A percentile compares a stretch with the other conserved stretches of the same genome.
These are phyloP conservation scores for Artomyces pyxidatus DNA, from an alignment of 768 basidiomycete species.

Conservation along the genomic window DNA sequence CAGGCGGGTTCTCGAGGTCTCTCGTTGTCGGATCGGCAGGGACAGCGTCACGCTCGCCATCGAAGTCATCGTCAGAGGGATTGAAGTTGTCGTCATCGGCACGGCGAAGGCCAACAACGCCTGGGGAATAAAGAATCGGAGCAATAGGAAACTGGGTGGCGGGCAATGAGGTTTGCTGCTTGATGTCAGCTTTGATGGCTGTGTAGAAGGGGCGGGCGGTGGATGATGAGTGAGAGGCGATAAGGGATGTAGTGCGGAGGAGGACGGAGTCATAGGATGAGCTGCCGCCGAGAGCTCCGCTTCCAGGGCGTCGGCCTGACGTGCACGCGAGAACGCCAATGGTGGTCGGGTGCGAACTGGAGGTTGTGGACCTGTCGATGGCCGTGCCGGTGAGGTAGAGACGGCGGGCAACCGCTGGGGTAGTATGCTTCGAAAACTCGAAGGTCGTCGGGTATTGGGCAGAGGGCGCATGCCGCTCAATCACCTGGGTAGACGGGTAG, in stretches of 20 bases:
- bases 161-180: neutral
- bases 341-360: neutral
- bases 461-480: neutral
- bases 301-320: conserved; percentile 7
- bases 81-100: conserved; percentile 13
- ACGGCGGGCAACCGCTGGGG: conserved; percentile 11
- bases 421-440: conserved; percentile 10
- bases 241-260: conserved; percentile 12
- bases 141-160: too few relatives aligned
- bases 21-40: conserved; percentile 15
- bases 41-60: conserved; percentile 13
- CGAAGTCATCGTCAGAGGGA: conserved; percentile 8
- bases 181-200: conserved; percentile 2
- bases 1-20: conserved; percentile 11
- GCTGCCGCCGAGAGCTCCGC: conserved; percentile 8
- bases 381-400: conserved; percentile 2
- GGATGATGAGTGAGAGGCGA: conserved; percentile 8
- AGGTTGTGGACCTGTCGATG: neutral
- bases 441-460: neutral
- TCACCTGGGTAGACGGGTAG: conserved; percentile 4
- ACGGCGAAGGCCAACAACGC: conserved; percentile 13
- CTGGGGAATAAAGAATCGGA: conserved; percentile 13
- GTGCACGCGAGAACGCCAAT: conserved; percentile 10
- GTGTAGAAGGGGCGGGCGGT: conserved; percentile 4
- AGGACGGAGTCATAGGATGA: conserved; percentile 6